Percentiles rank a stretch among this genome's conserved stretches.
phyloP scores from a whole-genome alignment of 2,329 filamentous ascomycete species.

The Colletotrichum echinochloae region DNA sequence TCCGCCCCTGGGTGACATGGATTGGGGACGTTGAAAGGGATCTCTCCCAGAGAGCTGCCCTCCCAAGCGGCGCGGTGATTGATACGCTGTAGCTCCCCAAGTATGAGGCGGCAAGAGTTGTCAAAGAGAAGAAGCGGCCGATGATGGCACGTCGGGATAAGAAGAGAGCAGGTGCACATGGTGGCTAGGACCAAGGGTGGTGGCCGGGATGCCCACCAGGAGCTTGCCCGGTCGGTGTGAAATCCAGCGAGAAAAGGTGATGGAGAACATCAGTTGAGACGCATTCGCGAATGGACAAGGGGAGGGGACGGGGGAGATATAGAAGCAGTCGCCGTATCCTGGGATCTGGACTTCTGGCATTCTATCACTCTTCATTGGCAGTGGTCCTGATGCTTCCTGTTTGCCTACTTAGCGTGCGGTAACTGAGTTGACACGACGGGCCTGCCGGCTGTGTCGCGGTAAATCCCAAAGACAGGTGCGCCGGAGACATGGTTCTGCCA shows the following conservation, averaged over 20 bases:
- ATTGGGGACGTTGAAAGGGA: slow-evolving; percentile 46
- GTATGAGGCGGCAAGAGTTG: slow-evolving; percentile 43
- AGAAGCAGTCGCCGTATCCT: background rate
- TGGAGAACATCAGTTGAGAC: background rate
- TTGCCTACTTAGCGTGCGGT: background rate
- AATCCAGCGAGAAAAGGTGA: background rate
- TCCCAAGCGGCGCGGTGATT: slow-evolving; percentile 46
- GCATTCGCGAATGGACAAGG: background rate
- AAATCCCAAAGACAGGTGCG: background rate
- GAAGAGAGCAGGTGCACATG: slow-evolving; percentile 49
- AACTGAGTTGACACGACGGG: background rate
- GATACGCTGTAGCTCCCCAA: slow-evolving; percentile 47
- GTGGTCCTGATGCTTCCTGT: background rate
- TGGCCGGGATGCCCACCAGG: background rate
- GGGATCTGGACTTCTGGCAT: background rate
- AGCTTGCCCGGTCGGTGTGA: background rate
- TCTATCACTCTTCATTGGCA: background rate
- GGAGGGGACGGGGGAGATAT: background rate
- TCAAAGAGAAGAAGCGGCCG: slow-evolving; percentile 44
- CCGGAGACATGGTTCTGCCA: background rate
- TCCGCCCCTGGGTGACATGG: slow-evolving; percentile 45
- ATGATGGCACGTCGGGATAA: slow-evolving; percentile 47
- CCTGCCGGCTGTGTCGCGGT: background rate
- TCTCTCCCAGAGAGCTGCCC: slow-evolving; percentile 36
- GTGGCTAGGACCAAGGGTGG: background rate